A percentile compares a stretch with the other conserved stretches of the same genome.
phyloP scores from a whole-genome alignment of 345 rosid species.

The Angophora floribunda region DNA sequence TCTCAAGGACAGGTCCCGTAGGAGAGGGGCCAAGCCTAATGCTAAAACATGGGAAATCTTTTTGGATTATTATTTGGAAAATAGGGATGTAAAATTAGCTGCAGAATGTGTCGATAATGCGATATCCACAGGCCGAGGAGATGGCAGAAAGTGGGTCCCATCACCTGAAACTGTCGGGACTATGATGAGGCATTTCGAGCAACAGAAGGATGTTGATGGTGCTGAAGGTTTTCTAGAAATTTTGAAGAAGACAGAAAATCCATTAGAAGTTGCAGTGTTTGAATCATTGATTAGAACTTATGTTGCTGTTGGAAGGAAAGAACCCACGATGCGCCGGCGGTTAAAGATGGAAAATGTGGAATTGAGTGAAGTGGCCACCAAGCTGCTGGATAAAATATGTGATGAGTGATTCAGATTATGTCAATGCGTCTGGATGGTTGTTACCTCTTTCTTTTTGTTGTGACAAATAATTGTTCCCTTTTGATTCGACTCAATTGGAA shows the following conservation, averaged over 20 bases:
- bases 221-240: constrained; percentile 70
- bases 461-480: background rate
- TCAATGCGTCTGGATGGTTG: background rate
- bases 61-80: constrained; percentile 51
- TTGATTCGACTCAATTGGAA: background rate
- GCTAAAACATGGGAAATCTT: constrained; percentile 85
- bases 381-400: constrained; percentile 54
- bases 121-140: constrained; percentile 51
- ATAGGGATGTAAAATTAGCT: constrained; percentile 38
- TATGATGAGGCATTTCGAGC: constrained; percentile 64
- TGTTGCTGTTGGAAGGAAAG: constrained; percentile 72
- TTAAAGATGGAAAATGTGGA: constrained; percentile 85
- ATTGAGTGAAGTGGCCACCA: constrained; percentile 42
- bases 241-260: constrained; percentile 59
- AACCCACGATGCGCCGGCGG: constrained; percentile 42
- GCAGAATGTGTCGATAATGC: constrained; percentile 66
- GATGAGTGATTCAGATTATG: constrained; percentile 32
- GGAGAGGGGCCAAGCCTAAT: constrained; percentile 66
- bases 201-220: constrained; percentile 68
- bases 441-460: background rate
- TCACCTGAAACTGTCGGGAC: constrained; percentile 36
- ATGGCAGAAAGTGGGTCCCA: constrained; percentile 76
- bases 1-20: constrained; percentile 52
- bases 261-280: constrained; percentile 48
- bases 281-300: constrained; percentile 85